Conservation (phyloP, 1,139 yeast species). For the Taphrina flavorubra region DNA sequence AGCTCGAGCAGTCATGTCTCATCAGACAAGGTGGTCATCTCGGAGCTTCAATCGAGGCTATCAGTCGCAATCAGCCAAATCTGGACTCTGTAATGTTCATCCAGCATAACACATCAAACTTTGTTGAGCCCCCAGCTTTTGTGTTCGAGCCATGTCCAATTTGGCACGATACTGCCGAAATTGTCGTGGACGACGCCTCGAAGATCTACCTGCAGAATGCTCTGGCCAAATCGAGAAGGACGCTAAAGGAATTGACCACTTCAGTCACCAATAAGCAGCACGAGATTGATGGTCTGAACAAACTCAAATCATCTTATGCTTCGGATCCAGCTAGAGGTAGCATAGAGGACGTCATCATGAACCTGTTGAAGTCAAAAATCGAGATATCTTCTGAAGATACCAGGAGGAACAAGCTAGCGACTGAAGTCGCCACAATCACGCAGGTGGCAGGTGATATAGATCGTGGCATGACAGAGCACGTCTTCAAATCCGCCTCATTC, state of each 20-base stretch:
- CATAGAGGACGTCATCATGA: conserved; percentile 59
- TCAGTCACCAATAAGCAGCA: conserved; percentile 60
- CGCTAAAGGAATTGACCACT: conserved; percentile 57
- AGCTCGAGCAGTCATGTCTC: conserved; percentile 65
- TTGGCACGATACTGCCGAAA: conserved; percentile 86
- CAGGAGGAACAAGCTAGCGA: conserved; percentile 73
- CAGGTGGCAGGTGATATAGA: conserved; percentile 73
- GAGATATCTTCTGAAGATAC: conserved; percentile 77
- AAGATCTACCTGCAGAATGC: conserved; percentile 67
- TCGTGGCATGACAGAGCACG: conserved; percentile 47
- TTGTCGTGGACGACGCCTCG: conserved; percentile 67
- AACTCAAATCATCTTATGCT: conserved; percentile 52
- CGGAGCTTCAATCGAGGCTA: conserved; percentile 59
- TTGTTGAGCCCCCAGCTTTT: conserved; percentile 89
- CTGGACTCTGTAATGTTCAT: conserved; percentile 90
- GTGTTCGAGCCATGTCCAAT: conserved; percentile 85
- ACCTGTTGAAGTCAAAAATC: conserved; percentile 63
- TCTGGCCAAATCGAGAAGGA: conserved; percentile 60
- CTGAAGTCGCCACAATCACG: conserved; percentile 87
- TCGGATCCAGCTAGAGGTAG: conserved; percentile 51
- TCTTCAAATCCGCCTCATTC: conserved; percentile 47
- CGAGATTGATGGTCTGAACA: conserved; percentile 57
- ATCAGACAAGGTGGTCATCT: conserved; percentile 58
- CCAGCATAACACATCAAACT: conserved; percentile 75
- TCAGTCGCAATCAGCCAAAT: conserved; percentile 72